Base-by-base conservation (phyloP, 2,329 filamentous ascomycete species). In the Xylaria sp. region DNA sequence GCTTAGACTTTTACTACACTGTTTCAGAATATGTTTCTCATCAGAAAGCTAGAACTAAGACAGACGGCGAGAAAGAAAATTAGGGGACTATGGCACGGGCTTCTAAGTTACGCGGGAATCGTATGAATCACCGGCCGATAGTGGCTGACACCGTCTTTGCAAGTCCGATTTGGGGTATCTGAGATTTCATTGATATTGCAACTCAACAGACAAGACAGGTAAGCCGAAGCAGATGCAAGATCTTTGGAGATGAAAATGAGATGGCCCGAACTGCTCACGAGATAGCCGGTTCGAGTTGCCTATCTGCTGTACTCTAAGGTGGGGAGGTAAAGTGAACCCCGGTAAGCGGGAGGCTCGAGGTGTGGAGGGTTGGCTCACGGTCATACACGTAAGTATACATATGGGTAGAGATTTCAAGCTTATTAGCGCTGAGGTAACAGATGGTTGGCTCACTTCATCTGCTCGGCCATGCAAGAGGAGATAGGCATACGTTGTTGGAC, bases 291-390 rank as follows among this genome's bases (percentile, higher is more conserved):
- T 70, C 57, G 57, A 58, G 41, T 64, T 72, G 68, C 65, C 64
- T 36, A 57, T 60, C 64, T 62, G 46, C 59, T 33, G 28, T 51
- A 28, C 28, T 28, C 28, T 28, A 23, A 57, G 57, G 64, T 70
- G 65, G 68, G 63, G 59, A 60, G 43, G 52, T 51, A 62, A 64
- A 67, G 64, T 52, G 39, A 69, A 60, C 55, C 70, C 62, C 48
- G 55, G 70, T 39, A 63, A 64, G 70, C 62, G 68, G 70, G 70
- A 61, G 64, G 67, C 67, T 71, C 64, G 61, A 64, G 48, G 57
- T 55, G 52, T 36, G 52, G 52, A 36, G 55, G 55, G 55, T 57
- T 57, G 55, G 55, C 20, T 57, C 39, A 58, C 39, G 48, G 39
- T n/a, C 46, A 46, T 31, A 58, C 56, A 58, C 56, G 56, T 46